Evolutionary conservation across 2,329 filamentous ascomycete genomes (phyloP).

Genomic region (Tolypocladium endophyticum): DNA sequence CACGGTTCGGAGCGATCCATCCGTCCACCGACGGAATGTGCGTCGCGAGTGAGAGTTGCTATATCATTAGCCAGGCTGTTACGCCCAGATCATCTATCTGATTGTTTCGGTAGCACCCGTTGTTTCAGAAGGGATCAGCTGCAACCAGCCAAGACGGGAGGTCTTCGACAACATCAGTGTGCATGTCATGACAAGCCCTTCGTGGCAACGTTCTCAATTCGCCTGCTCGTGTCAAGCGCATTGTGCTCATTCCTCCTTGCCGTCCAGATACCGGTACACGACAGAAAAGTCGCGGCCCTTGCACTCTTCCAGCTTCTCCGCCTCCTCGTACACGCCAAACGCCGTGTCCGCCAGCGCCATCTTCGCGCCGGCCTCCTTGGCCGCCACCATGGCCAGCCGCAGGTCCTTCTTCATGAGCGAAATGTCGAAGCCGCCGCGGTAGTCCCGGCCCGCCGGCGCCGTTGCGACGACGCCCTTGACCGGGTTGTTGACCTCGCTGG

Average conservation of each 20-base stretch:
- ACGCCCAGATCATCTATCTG: too few species aligned
- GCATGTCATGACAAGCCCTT: background rate
- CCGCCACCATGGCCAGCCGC: constrained; percentile 60
- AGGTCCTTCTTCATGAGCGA: constrained; percentile 75
- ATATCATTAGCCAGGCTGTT: too few species aligned
- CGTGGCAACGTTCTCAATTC: background rate
- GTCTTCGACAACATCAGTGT: background rate
- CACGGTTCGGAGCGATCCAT: background rate
- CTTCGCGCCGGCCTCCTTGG: constrained; percentile 53
- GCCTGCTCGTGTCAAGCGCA: background rate
- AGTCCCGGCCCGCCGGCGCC: constrained; percentile 67
- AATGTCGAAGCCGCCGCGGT: constrained; percentile 67
- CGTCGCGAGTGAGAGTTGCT: background rate
- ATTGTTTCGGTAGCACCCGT: too few species aligned
- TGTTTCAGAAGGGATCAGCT: too few species aligned
- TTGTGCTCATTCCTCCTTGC: constrained; percentile 34
- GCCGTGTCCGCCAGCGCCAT: constrained; percentile 56
- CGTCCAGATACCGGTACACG: constrained; percentile 61
- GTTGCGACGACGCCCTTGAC: constrained; percentile 73
- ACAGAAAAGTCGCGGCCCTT: constrained; percentile 72
- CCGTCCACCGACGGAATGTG: background rate
- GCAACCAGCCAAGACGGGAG: too few species aligned
- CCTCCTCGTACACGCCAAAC: constrained; percentile 55
- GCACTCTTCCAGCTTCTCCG: constrained; percentile 49
- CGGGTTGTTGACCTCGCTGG: constrained; percentile 90